Percentiles rank a stretch among this genome's conserved stretches.
phyloP scores from a whole-genome alignment of 1,284 basidiomycete species.

The Inonotus hispidus region DNA sequence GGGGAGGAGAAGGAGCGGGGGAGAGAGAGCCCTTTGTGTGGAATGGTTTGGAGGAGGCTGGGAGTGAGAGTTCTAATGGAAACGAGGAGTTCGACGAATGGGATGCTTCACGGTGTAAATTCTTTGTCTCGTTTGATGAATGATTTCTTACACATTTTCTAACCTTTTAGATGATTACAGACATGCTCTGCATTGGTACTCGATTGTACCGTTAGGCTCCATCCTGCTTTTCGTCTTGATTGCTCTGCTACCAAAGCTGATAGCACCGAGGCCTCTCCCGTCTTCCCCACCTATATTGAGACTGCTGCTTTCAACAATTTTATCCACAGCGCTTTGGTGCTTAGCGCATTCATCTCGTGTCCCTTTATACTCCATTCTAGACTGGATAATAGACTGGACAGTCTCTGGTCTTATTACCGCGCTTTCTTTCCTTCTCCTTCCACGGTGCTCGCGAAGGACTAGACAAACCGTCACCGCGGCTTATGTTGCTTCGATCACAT shows the following conservation, averaged over 20 bases:
- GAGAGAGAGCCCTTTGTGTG: constrained; percentile 1
- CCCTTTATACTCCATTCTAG: constrained; percentile 38
- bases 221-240: constrained; percentile 14
- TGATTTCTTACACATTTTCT: background rate
- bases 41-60: background rate
- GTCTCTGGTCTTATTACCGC: constrained; percentile 10
- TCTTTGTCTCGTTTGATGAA: background rate
- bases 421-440: constrained; percentile 25
- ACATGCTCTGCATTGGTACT: constrained; percentile 8
- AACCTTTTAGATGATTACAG: constrained; percentile 11
- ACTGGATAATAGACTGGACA: constrained; percentile 21
- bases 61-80: background rate
- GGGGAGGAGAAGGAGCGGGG: background rate
- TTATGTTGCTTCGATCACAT: constrained; percentile 29
- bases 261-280: constrained; percentile 10
- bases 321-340: constrained; percentile 55
- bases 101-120: background rate
- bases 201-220: constrained; percentile 18
- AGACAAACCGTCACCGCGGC: background rate
- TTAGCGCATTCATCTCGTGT: constrained; percentile 52
- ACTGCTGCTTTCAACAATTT: constrained; percentile 47
- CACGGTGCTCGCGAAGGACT: background rate
- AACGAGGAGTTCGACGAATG: background rate
- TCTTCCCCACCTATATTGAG: constrained; percentile 49
- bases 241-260: constrained; percentile 9